phyloP scores from a whole-genome alignment of 305 asterid genomes.

The Solanum hybrid region DNA sequence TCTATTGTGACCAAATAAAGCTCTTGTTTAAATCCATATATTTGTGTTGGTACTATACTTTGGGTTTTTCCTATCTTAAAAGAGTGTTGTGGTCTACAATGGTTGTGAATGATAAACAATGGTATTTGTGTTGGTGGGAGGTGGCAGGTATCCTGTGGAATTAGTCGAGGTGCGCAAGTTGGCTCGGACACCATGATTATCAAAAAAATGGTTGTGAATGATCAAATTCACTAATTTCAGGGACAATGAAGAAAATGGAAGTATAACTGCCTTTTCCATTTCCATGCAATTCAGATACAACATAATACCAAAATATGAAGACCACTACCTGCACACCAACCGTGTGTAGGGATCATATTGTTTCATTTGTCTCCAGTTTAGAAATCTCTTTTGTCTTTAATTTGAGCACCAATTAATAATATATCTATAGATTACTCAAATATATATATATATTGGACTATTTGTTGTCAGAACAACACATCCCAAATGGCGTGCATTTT shows the following conservation, averaged over 20 bases:
- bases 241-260: neutral
- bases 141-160: neutral
- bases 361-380: neutral
- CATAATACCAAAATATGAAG: neutral
- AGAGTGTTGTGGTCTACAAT: neutral
- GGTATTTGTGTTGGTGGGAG: neutral
- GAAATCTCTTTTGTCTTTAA: neutral
- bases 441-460: neutral
- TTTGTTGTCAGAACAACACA: neutral
- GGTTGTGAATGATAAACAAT: neutral
- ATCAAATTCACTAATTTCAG: neutral
- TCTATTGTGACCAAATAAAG: neutral
- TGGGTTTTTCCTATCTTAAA: neutral
- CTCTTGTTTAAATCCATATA: neutral
- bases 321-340: neutral
- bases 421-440: neutral
- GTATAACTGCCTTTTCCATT: neutral
- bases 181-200: neutral
- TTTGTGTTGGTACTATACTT: neutral
- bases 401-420: neutral
- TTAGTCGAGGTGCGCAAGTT: neutral
- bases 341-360: neutral
- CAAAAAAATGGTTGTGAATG: neutral
- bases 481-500: neutral
- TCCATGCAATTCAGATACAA: neutral